These are phyloP conservation scores for Suillus discolor DNA, from an alignment of 768 basidiomycete species.

Conservation along the genomic window DNA sequence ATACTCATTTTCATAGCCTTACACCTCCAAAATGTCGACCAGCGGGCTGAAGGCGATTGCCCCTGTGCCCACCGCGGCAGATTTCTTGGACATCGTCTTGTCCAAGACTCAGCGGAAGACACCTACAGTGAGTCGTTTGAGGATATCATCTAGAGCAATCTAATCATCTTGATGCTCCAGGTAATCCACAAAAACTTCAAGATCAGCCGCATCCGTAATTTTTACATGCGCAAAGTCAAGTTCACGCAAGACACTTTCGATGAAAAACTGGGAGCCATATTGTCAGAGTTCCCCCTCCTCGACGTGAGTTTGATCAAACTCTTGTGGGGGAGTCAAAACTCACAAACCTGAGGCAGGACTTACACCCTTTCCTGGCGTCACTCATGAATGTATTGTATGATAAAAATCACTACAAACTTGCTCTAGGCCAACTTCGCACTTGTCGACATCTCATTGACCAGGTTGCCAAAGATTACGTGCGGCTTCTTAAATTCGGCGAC, in stretches of 20 bases:
- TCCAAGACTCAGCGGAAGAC: slow-evolving; percentile 97
- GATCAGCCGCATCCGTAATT: slow-evolving; percentile 96
- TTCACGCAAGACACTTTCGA: slow-evolving; percentile 97
- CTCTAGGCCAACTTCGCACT: slow-evolving; percentile 94
- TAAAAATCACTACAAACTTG: slow-evolving; percentile 99
- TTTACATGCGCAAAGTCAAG: slow-evolving; percentile 99
- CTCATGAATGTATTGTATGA: slow-evolving; percentile 99
- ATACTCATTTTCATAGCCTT: neutral
- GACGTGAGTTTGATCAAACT: slow-evolving; percentile 62
- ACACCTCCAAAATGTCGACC: slow-evolving; percentile 58
- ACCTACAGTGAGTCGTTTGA: slow-evolving; percentile 64
- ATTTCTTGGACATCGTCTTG: slow-evolving; percentile 93
- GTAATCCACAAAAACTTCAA: slow-evolving; percentile 99
- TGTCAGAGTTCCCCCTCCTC: slow-evolving; percentile 96
- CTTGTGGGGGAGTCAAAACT: slow-evolving; percentile 10
- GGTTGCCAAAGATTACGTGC: slow-evolving; percentile 95
- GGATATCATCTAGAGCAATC: neutral
- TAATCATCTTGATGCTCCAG: slow-evolving; percentile 40
- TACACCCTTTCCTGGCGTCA: slow-evolving; percentile 95
- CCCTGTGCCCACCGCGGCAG: slow-evolving; percentile 95
- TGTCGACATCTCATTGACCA: slow-evolving; percentile 96
- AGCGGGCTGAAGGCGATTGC: slow-evolving; percentile 96
- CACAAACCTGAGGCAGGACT: slow-evolving; percentile 51
- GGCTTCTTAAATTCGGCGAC: slow-evolving; percentile 97
- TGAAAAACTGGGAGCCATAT: slow-evolving; percentile 90